Percentiles rank a stretch among this genome's conserved stretches.
These are phyloP conservation scores for Abrus pulchellus DNA, from an alignment of 306 rosid species.

Conservation along the genomic window DNA sequence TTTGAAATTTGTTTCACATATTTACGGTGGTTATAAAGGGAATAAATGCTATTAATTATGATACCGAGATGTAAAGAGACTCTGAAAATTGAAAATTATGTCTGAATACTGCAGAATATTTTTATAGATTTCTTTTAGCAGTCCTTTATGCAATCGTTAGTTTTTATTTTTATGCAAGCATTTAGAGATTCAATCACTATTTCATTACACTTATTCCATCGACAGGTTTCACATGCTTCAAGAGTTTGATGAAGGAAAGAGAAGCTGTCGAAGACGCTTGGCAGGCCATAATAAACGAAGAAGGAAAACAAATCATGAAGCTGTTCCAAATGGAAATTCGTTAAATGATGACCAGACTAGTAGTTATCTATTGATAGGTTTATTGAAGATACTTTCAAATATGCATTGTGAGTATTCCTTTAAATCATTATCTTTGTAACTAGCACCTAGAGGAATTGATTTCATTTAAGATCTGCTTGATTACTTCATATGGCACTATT, in stretches of 20 bases:
- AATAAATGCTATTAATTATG: conserved; percentile 19
- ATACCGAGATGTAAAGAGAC: background rate
- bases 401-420: conserved; percentile 59
- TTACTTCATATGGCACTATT: conserved; percentile 29
- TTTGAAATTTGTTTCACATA: conserved; percentile 11
- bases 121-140: background rate
- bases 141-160: background rate
- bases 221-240: conserved; percentile 68
- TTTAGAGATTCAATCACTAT: conserved; percentile 2
- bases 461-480: conserved; percentile 14
- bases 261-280: conserved; percentile 75
- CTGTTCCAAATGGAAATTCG: conserved; percentile 61
- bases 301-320: conserved; percentile 62
- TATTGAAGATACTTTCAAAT: conserved; percentile 65
- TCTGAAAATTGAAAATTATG: conserved; percentile 10
- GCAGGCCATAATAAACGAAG: conserved; percentile 72
- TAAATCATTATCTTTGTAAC: conserved; percentile 1
- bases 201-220: conserved; percentile 27
- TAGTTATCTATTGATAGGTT: conserved; percentile 61
- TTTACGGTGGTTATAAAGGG: background rate
- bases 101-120: background rate
- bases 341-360: conserved; percentile 64
- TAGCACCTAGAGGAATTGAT: conserved; percentile 22
- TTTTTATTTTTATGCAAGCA: background rate
- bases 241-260: conserved; percentile 76